These are phyloP conservation scores for Erythrobasidium yunnanense DNA, from an alignment of 768 basidiomycete species.

Conservation along the genomic window DNA sequence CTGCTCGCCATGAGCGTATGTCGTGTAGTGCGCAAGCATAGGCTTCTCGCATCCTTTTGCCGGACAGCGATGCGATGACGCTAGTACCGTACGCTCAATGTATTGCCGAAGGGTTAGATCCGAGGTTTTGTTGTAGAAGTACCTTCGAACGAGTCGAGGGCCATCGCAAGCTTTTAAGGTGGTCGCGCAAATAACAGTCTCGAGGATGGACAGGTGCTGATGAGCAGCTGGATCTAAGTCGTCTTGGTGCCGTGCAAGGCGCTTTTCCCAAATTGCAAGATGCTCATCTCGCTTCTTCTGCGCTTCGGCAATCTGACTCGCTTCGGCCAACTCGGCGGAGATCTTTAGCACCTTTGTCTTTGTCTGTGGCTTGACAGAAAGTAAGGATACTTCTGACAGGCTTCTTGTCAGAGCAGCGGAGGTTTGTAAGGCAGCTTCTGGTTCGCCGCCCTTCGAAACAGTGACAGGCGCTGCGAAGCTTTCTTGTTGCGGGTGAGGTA, in stretches of 20 bases:
- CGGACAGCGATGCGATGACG: slow-evolving; percentile 61
- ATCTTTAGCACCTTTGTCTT: slow-evolving; percentile 25
- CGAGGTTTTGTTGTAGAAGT: slow-evolving; percentile 71
- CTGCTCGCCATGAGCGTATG: slow-evolving; percentile 82
- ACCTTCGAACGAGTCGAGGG: slow-evolving; percentile 60
- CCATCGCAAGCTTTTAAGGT: slow-evolving; percentile 50
- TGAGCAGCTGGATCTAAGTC: slow-evolving; percentile 87
- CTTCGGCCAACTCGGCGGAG: slow-evolving; percentile 16
- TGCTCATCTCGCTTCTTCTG: slow-evolving; percentile 32
- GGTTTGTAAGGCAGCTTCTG: neutral
- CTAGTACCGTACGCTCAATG: slow-evolving; percentile 66
- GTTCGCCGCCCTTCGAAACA: slow-evolving; percentile 13
- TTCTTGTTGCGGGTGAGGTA: no score
- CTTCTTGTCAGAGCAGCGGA: slow-evolving; percentile 22
- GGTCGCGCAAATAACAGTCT: slow-evolving; percentile 64
- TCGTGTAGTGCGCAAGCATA: slow-evolving; percentile 68
- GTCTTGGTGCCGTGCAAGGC: slow-evolving; percentile 24
- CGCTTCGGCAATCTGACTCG: slow-evolving; percentile 25
- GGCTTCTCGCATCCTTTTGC: slow-evolving; percentile 76
- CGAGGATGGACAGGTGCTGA: slow-evolving; percentile 71
- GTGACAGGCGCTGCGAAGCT: neutral
- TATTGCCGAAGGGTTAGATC: slow-evolving; percentile 69
- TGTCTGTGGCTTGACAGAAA: slow-evolving; percentile 25
- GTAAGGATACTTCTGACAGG: neutral
- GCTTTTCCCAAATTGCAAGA: slow-evolving; percentile 31